Evolutionary conservation across 2,329 filamentous ascomycete genomes (phyloP).

Genomic region (Epichloe sp.): DNA sequence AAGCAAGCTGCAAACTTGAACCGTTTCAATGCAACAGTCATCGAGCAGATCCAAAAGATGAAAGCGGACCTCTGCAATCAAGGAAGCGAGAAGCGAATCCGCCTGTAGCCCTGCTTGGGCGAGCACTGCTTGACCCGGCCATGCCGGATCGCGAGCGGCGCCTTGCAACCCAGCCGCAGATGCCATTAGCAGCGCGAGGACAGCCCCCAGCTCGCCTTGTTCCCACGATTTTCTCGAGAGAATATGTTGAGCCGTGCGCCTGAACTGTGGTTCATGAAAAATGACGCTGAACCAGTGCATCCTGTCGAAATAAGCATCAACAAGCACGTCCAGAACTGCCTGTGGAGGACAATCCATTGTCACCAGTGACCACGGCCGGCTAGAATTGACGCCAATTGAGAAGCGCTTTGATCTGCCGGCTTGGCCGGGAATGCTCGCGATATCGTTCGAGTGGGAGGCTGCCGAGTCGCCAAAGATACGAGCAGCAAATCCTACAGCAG

Average conservation of each 20-base stretch:
- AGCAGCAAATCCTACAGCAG: constrained; percentile 2
- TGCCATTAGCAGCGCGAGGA: constrained; percentile 7
- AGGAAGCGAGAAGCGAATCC: background rate
- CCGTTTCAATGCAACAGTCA: constrained; percentile 4
- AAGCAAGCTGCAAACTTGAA: constrained; percentile 2
- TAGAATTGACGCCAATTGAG: background rate
- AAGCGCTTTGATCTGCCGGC: background rate
- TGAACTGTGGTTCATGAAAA: constrained; percentile 10
- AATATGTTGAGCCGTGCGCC: background rate
- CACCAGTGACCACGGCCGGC: constrained; percentile 1
- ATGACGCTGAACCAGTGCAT: constrained; percentile 12
- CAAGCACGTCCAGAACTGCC: background rate
- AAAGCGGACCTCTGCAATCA: constrained; percentile 1
- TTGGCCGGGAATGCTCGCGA: constrained; percentile 2
- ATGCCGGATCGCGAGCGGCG: constrained; percentile 8
- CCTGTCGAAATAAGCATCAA: constrained; percentile 10
- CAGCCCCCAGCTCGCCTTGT: constrained; percentile 6
- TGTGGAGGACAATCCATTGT: constrained; percentile 1
- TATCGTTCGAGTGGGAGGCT: background rate
- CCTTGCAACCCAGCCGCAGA: constrained; percentile 9
- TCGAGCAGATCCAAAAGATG: constrained; percentile 4
- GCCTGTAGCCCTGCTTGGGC: background rate
- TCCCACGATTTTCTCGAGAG: constrained; percentile 6
- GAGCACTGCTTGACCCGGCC: constrained; percentile 8
- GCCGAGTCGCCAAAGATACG: constrained; percentile 2